These are phyloP conservation scores for Yamadazyma oceani DNA, from an alignment of 1,139 yeast species.

Conservation along the genomic window DNA sequence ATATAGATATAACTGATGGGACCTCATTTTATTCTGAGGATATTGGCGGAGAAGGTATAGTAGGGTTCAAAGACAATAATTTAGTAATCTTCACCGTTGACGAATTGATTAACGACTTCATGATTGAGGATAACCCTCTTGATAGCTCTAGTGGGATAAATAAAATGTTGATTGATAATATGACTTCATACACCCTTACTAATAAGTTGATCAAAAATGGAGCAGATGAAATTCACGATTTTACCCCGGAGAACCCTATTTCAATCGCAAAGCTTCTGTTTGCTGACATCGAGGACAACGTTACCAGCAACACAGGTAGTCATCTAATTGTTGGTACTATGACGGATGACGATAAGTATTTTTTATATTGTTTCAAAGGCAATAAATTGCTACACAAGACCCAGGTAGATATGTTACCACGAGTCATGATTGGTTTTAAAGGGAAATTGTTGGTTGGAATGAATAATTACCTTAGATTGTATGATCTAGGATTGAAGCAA, in stretches of 20 bases:
- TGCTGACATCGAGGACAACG: slow-evolving; percentile 19
- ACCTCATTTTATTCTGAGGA: slow-evolving; percentile 65
- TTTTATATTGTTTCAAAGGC: slow-evolving; percentile 4
- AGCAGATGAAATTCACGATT: slow-evolving; percentile 1
- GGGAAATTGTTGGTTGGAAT: slow-evolving; percentile 64
- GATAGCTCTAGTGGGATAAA: not conserved
- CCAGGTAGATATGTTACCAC: slow-evolving; percentile 46
- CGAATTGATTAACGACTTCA: slow-evolving; percentile 45
- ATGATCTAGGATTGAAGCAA: slow-evolving; percentile 78
- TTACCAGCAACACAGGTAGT: not conserved
- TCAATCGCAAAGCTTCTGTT: slow-evolving; percentile 5
- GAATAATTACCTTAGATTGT: slow-evolving; percentile 55
- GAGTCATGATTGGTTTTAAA: slow-evolving; percentile 55
- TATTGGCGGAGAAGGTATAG: slow-evolving; percentile 58
- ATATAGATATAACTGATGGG: slow-evolving; percentile 31
- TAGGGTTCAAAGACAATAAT: slow-evolving; percentile 56
- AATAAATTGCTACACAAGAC: slow-evolving; percentile 61
- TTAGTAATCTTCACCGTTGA: slow-evolving; percentile 65
- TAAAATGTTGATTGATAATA: not conserved
- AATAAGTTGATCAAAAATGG: not conserved
- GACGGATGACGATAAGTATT: slow-evolving; percentile 16
- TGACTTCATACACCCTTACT: not conserved
- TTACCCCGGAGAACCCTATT: slow-evolving; percentile 4
- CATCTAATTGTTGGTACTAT: slow-evolving; percentile 33
- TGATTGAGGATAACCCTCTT: slow-evolving; percentile 27